Base-by-base conservation (phyloP, 164 flowering plant species). In the Malania oleifera region DNA sequence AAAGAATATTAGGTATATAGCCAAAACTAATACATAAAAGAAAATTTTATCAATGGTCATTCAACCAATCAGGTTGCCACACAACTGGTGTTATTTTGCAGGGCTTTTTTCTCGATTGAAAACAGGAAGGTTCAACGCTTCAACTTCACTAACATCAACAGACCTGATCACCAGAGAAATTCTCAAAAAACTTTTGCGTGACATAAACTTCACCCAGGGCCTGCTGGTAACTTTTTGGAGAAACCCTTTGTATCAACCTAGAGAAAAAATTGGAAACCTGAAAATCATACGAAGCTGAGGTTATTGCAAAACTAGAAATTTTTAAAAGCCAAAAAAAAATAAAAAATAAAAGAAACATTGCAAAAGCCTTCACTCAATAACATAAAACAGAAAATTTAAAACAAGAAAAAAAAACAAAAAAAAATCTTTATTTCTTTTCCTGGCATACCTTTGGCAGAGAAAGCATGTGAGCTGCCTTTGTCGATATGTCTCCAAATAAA, bases 81-180 rank as follows among this genome's bases (percentile, higher is more conserved):
- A 9, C 35, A 31, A 31, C n/a, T n/a, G n/a, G n/a, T n/a, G n/a
- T n/a, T n/a, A n/a, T 31, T 31, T 9, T 31, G 35, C 35, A 31
- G 35, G 35, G 4, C 4, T 31, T 31, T 31, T 31, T 31, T 4
- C 9, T 31, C 9, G 35, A 4, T 31, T n/a, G n/a, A 4, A 43
- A 43, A 43, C 2, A n/a, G 17, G n/a, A n/a, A n/a, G n/a, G n/a
- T n/a, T n/a, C n/a, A n/a, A n/a, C n/a, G n/a, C n/a, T 43, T 43
- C n/a, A 5, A 1, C 23, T 22, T 44, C 47, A 20, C 1, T 8
- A 24, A 17, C 54, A 41, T 22, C 56, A 38, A 51, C 25, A 13
- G 77, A 89, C 99, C 96, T 95, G 99, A 72, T 95, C 99, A 54
- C 99, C 98, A 50, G 72, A 78, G 61, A 95, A 95, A 65, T 95